Conservation (phyloP, 768 basidiomycete genomes). For the Hypholoma sublateritium region DNA sequence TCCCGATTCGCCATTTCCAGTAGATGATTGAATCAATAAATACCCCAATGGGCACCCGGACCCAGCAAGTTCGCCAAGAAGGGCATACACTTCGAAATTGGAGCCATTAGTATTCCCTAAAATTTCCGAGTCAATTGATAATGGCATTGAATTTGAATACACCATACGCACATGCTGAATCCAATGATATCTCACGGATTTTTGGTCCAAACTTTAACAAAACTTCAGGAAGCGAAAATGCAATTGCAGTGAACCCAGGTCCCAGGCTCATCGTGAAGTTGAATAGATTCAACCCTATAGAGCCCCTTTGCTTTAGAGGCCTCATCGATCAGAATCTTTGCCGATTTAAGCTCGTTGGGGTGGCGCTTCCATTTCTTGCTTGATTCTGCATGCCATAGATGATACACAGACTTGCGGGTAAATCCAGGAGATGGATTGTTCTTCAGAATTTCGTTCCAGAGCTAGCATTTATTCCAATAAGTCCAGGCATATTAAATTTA, state of each 20-base stretch:
- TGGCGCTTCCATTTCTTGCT: constrained; percentile 23
- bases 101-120: constrained; percentile 32
- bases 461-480: not conserved
- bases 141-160: not conserved
- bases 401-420: constrained; percentile 18
- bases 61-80: constrained; percentile 31
- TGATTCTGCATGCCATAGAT: constrained; percentile 17
- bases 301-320: not conserved
- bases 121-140: not conserved
- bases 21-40: constrained; percentile 18
- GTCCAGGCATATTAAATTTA: not conserved
- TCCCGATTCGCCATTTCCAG: constrained; percentile 11
- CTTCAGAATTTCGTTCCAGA: constrained; percentile 10
- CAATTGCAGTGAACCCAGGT: not conserved
- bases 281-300: constrained; percentile 5
- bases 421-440: constrained; percentile 1
- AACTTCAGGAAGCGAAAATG: not conserved
- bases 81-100: constrained; percentile 30
- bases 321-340: constrained; percentile 21
- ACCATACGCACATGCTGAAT: not conserved
- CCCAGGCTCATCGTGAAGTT: constrained; percentile 1
- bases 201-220: not conserved
- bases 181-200: not conserved
- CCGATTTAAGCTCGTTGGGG: constrained; percentile 26
- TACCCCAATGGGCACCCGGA: constrained; percentile 33